phyloP scores from a whole-genome alignment of 345 rosid species.

The Cochlearia excelsa region DNA sequence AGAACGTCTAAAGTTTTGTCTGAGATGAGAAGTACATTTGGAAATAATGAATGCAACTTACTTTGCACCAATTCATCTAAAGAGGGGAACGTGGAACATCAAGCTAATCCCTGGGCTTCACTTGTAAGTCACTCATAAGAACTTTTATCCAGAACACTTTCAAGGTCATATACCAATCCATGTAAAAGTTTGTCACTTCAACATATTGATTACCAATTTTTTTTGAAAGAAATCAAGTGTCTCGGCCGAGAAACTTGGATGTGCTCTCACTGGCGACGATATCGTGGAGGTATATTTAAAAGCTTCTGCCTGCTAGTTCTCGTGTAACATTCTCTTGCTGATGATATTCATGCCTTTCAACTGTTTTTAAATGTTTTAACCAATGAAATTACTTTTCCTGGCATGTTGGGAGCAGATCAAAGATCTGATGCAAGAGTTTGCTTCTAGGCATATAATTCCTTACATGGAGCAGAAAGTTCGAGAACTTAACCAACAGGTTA shows the following conservation, averaged over 20 bases:
- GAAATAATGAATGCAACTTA: slow-evolving; percentile 65
- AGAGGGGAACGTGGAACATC: slow-evolving; percentile 59
- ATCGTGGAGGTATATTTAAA: slow-evolving; percentile 53
- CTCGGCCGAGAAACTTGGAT: slow-evolving; percentile 55
- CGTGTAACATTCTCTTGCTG: slow-evolving; percentile 28
- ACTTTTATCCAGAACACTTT: not conserved
- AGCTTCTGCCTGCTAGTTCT: slow-evolving; percentile 21
- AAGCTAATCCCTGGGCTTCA: slow-evolving; percentile 65
- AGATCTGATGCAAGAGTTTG: slow-evolving; percentile 79
- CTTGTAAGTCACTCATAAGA: slow-evolving; percentile 50
- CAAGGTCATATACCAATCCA: slow-evolving; percentile 12
- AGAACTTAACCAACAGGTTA: slow-evolving; percentile 82
- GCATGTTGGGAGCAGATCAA: slow-evolving; percentile 59
- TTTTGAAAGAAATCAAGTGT: slow-evolving; percentile 61
- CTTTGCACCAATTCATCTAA: slow-evolving; percentile 89
- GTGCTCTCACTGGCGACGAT: slow-evolving; percentile 75
- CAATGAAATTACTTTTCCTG: slow-evolving; percentile 32
- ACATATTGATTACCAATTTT: slow-evolving; percentile 23
- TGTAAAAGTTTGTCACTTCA: slow-evolving; percentile 23
- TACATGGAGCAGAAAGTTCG: slow-evolving; percentile 97
- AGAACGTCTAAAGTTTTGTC: slow-evolving; percentile 76
- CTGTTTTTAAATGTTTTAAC: slow-evolving; percentile 29
- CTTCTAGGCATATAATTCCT: slow-evolving; percentile 89
- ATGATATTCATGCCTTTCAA: slow-evolving; percentile 18
- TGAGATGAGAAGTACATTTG: slow-evolving; percentile 91